Conservation (phyloP, 148 eudicot genomes). For the Heliosperma pusillum region DNA sequence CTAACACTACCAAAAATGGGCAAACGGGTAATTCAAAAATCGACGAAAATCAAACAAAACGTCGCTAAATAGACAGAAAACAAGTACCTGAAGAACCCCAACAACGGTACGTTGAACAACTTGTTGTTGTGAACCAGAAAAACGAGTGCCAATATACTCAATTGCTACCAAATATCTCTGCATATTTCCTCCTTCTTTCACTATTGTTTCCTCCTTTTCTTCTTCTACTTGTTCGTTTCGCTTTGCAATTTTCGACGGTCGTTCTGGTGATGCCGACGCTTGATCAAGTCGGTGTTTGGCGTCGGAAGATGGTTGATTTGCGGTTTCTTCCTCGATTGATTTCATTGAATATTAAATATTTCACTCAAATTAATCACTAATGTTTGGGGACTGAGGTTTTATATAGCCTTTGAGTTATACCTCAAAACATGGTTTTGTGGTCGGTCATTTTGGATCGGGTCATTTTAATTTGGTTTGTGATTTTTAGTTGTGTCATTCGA, state of each 20-base stretch:
- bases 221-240: constrained; percentile 22
- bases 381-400: too few relatives aligned
- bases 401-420: too few relatives aligned
- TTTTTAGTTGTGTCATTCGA: too few relatives aligned
- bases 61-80: background rate
- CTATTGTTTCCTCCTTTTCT: constrained; percentile 16
- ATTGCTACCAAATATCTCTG: constrained; percentile 84
- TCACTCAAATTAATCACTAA: too few relatives aligned
- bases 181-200: constrained; percentile 33
- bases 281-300: constrained; percentile 1
- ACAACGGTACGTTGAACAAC: constrained; percentile 59
- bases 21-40: background rate
- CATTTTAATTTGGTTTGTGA: too few relatives aligned
- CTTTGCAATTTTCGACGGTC: constrained; percentile 51
- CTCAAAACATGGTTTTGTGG: too few relatives aligned
- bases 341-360: background rate
- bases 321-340: background rate
- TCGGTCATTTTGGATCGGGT: too few relatives aligned
- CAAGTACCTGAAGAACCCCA: constrained; percentile 81
- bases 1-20: background rate
- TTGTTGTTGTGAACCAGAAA: constrained; percentile 84
- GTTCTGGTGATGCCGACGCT: constrained; percentile 34
- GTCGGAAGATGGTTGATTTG: background rate
- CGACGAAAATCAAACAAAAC: background rate
- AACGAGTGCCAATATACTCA: constrained; percentile 91